These are phyloP conservation scores for Pythium volutum DNA, from an alignment of 352 stramenopile species.

Conservation along the genomic window DNA sequence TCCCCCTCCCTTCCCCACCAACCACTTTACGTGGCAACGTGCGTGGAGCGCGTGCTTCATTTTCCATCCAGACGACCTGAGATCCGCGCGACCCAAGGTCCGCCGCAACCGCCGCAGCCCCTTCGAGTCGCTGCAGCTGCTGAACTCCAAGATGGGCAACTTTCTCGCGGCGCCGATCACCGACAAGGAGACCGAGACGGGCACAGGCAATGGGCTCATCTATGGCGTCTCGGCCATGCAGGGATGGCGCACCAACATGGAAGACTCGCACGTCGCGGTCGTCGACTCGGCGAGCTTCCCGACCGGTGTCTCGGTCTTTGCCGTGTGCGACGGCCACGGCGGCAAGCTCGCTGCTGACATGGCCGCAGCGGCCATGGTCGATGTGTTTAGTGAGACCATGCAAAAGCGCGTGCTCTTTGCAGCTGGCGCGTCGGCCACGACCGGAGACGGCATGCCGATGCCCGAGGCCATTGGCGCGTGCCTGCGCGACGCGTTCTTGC, in stretches of 20 bases:
- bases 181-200: conserved; percentile 66
- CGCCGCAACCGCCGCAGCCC: conserved; percentile 14
- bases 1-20: neutral
- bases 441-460: conserved; percentile 31
- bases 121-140: conserved; percentile 9
- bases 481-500: conserved; percentile 64
- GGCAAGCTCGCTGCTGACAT: conserved; percentile 56
- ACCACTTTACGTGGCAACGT: too few relatives aligned
- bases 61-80: neutral
- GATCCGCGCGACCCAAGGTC: conserved; percentile 6
- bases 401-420: conserved; percentile 29
- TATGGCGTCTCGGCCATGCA: conserved; percentile 79
- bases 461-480: conserved; percentile 53
- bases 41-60: neutral
- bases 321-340: conserved; percentile 79
- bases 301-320: conserved; percentile 59
- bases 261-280: conserved; percentile 71
- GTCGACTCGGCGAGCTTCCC: conserved; percentile 45
- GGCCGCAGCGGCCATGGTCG: conserved; percentile 38
- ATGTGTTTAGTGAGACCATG: conserved; percentile 37
- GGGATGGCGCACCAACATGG: conserved; percentile 80
- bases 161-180: conserved; percentile 75
- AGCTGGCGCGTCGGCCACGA: conserved; percentile 11
- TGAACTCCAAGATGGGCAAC: conserved; percentile 63
- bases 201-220: conserved; percentile 48